Evolutionary conservation across 495 filamentous ascomycete species (phyloP), one percentile per base, ranked within the genome.

Genomic region (Haplographium delicatum): DNA sequence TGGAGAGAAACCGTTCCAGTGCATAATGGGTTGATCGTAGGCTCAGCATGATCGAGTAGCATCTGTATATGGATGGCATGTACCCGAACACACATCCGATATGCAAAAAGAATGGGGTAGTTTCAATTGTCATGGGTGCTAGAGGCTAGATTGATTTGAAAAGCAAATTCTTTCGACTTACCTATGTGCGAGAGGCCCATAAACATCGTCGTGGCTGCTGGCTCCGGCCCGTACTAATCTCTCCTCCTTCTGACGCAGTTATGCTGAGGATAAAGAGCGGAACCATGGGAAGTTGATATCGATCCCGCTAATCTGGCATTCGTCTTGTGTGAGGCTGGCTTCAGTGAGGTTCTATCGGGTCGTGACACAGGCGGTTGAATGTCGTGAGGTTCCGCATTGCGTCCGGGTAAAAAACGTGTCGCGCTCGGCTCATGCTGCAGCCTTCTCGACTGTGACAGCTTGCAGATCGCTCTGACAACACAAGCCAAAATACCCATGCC

Each of bases 161-260:
- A 24, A 34, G 22, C 26, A 49, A 23, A 10, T 41, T 27, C 13
- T 11, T 10, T 20, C 19, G 33, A 30, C 40, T 44, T 40, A 46
- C 49, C 49, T 38, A 52, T 52, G 15, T 52, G 49, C 16, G 40
- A 37, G 7, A 44, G 13, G 22, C 42, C 49, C 22, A 40, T 20
- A 37, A 52, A 46, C 40, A 52, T 44, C 39, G 24, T 41, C 34
- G 30, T 27, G 16, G 11, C 13, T 16, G 15, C n/a, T 33, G 18
- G 7, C 47, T 9, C 26, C 44, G 26, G 25, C 15, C 15, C n/a
- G 26, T 18, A 11, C 44, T 39, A 18, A 39, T 19, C 15, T 39
- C 35, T 19, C 35, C 41, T 15, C 16, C 23, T 16, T 44, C 41
- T 27, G 18, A 44, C 23, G 10, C 23, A 24, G 41, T 15, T 44